Evolutionary conservation across 768 basidiomycete genomes (phyloP).

Genomic region (Termitomyces sp.): DNA sequence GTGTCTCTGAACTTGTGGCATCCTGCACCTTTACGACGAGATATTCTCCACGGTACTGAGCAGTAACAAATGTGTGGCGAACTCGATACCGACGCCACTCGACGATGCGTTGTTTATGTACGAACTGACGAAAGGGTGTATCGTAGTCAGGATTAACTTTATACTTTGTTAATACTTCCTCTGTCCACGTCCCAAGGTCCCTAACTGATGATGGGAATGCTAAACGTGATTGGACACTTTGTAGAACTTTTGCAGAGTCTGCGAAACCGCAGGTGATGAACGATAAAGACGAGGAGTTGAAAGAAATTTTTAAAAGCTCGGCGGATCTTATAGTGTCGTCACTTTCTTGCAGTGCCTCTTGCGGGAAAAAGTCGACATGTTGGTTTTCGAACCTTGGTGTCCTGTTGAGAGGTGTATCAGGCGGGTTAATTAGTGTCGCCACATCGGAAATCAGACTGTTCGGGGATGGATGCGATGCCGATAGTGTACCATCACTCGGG

Average conservation of each 20-base stretch:
- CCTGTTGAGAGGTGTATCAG: not conserved
- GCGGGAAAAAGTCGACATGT: not conserved
- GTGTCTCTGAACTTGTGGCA: not conserved
- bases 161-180: not conserved
- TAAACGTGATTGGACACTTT: not conserved
- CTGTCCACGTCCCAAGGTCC: not conserved
- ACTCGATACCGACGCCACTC: slow-evolving; percentile 4
- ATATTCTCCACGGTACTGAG: not conserved
- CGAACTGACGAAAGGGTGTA: not conserved
- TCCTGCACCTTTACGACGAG: not conserved
- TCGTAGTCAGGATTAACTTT: not conserved
- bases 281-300: not conserved
- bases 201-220: not conserved
- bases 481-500: not conserved
- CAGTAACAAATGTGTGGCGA: not conserved
- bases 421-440: not conserved
- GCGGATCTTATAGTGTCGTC: not conserved
- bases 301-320: not conserved
- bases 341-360: not conserved
- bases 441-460: not conserved
- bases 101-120: not conserved
- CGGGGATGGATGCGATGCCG: not conserved
- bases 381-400: not conserved
- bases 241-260: not conserved
- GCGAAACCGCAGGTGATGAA: not conserved